Evolutionary conservation across 345 rosid species (phyloP), one percentile per base, ranked within the genome.

Genomic region (Turnera subulata): DNA sequence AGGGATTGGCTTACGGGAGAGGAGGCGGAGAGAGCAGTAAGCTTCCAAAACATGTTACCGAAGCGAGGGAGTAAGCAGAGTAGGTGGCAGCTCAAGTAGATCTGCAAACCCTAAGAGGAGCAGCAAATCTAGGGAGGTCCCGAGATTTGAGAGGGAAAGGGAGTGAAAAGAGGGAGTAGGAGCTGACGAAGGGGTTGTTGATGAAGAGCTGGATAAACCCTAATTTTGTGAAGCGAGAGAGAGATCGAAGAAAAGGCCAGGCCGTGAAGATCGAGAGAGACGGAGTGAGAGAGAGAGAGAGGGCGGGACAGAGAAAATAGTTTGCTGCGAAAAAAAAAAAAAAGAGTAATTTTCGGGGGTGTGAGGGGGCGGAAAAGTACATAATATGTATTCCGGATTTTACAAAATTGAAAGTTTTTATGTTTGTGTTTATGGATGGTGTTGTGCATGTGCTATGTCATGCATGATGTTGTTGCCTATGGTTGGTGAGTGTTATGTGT

Each of bases 1-100:
- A 55, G 3, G 44, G 66, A 65, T 18, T 19, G 35, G 74, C 95
- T 90, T 63, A 94, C 99, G 19, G 99, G 97, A 63, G 96, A 90
- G 35, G 99, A 82, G 21, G 96, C 74, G 17, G 99, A 85, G 61
- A 94, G 74, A 68, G 88, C 62, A 14, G 97, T 72, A 61, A 94
- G 91, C 81, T 90, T 94, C 99, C 99, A 94, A 35, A 94, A 94
- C 99, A 94, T 94, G 73, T 49, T 57, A 52, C 51, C 35, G 45
- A 59, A 20, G 48, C 62, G 46, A 42, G 19, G 1, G 55, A 64
- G 65, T 61, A 40, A 62, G 71, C 67, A 67, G 71, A 53, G 58
- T 47, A 17, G 15, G 51, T 56, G 46, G 12, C 14, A 33, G 52
- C 53, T 50, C n/a, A 65, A 37, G 64, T 61, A 73, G 96, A 89